Percentiles rank a stretch among this genome's conserved stretches.
Conservation (phyloP, 495 filamentous ascomycete species). For the Penicillium angulare region DNA sequence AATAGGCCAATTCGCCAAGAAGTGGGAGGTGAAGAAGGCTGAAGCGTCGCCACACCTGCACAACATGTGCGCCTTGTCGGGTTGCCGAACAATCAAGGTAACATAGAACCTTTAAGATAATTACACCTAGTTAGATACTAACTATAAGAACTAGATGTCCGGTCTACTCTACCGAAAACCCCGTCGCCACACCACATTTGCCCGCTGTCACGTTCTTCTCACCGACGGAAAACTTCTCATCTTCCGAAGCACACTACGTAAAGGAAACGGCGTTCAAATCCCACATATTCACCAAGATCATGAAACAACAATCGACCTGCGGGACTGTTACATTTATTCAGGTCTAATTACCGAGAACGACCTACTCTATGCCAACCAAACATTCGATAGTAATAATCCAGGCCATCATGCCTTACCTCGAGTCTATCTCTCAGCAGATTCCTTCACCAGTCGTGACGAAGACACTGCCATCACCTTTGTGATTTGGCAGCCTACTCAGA, state of each 20-base stretch:
- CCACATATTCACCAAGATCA: constrained; percentile 64
- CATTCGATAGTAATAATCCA: constrained; percentile 66
- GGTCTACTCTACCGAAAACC: constrained; percentile 68
- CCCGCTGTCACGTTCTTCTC: constrained; percentile 61
- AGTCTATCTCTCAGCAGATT: constrained; percentile 59
- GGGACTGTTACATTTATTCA: constrained; percentile 71
- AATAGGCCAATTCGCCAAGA: constrained; percentile 65
- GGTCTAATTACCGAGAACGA: constrained; percentile 67
- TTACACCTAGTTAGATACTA: not conserved
- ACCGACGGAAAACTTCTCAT: constrained; percentile 61
- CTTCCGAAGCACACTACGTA: constrained; percentile 60
- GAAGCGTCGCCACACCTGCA: constrained; percentile 64
- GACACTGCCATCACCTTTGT: constrained; percentile 73
- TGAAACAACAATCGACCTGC: constrained; percentile 57
- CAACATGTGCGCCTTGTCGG: constrained; percentile 66
- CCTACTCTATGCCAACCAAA: constrained; percentile 65
- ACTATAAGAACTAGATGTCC: constrained; percentile 45
- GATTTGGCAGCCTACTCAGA: constrained; percentile 64
- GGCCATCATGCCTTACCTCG: constrained; percentile 63
- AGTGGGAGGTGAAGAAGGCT: constrained; percentile 71
- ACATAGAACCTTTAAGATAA: too few species aligned
- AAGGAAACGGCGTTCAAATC: constrained; percentile 54
- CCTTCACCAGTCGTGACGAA: constrained; percentile 67
- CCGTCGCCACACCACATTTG: constrained; percentile 61
- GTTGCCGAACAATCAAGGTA: constrained; percentile 64